Evolutionary conservation across 164 flowering plant genomes (phyloP).

Genomic region (Tetrastigma voinierianum): DNA sequence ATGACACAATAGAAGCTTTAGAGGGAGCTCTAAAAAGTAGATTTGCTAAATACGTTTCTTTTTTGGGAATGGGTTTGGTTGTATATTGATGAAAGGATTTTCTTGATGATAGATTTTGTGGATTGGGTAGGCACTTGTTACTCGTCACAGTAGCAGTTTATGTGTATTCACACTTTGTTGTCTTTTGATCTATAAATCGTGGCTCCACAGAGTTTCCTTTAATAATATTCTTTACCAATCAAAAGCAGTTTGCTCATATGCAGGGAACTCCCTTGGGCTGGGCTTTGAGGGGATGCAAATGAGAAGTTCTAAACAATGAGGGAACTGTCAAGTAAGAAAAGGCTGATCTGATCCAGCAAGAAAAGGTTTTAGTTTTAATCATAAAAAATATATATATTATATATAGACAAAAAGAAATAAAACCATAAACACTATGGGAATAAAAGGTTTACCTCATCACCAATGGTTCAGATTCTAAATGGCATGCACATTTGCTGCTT

Average conservation of each 20-base stretch:
- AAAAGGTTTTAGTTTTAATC: too few species aligned
- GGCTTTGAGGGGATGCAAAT: not conserved
- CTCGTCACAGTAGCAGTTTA: too few species aligned
- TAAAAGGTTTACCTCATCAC: slow-evolving; percentile 65
- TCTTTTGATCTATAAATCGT: too few species aligned
- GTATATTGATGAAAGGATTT: too few species aligned
- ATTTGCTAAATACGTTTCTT: not conserved
- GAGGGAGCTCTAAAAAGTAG: not conserved
- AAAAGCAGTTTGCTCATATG: not conserved
- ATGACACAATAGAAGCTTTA: not conserved
- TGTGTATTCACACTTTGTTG: too few species aligned
- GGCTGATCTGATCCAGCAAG: not conserved
- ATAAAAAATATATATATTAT: not conserved
- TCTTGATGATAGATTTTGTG: too few species aligned
- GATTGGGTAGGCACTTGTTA: too few species aligned
- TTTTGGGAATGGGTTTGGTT: too few species aligned
- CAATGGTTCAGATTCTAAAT: slow-evolving; percentile 94
- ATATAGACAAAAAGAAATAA: not conserved
- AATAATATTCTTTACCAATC: too few species aligned
- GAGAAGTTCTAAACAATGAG: not conserved
- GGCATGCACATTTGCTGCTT: slow-evolving; percentile 75
- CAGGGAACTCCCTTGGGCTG: not conserved
- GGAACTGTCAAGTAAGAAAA: not conserved
- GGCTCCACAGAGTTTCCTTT: too few species aligned
- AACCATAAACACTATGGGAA: not conserved